Evolutionary conservation across 2,329 filamentous ascomycete species (phyloP).

Genomic region (Monosporascus sp.): DNA sequence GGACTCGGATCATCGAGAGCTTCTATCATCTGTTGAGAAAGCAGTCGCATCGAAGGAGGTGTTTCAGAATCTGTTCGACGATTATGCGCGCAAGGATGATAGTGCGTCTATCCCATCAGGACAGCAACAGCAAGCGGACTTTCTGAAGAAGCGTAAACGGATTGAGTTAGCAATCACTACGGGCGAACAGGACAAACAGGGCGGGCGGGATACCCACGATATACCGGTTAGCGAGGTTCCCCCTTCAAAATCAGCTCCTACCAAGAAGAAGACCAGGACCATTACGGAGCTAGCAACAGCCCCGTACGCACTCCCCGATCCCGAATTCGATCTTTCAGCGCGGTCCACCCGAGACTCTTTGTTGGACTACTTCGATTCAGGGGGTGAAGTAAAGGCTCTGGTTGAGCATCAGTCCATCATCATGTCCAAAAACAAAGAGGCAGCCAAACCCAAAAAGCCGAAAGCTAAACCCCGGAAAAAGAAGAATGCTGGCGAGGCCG

Average conservation of each 20-base stretch:
- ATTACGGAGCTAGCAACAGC: slow-evolving; percentile 75
- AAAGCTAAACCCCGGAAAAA: slow-evolving; percentile 25
- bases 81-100: slow-evolving; percentile 33
- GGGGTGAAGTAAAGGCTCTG: slow-evolving; percentile 28
- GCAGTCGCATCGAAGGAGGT: slow-evolving; percentile 20
- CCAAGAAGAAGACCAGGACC: slow-evolving; percentile 67
- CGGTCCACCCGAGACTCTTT: slow-evolving; percentile 31
- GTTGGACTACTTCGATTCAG: slow-evolving; percentile 39
- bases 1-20: slow-evolving; percentile 26
- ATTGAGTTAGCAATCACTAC: slow-evolving; percentile 43
- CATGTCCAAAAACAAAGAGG: slow-evolving; percentile 25
- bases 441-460: slow-evolving; percentile 32
- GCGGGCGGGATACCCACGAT: neutral
- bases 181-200: slow-evolving; percentile 17
- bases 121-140: slow-evolving; percentile 13
- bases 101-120: slow-evolving; percentile 1
- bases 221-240: slow-evolving; percentile 16
- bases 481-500: slow-evolving; percentile 31
- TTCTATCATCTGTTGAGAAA: slow-evolving; percentile 22
- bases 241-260: slow-evolving; percentile 44
- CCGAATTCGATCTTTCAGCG: slow-evolving; percentile 24
- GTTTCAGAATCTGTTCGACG: slow-evolving; percentile 40
- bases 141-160: slow-evolving; percentile 51
- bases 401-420: slow-evolving; percentile 27
- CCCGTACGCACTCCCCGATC: slow-evolving; percentile 48